These are phyloP conservation scores for Mycena metata DNA, from an alignment of 768 basidiomycete genomes.

Conservation along the genomic window DNA sequence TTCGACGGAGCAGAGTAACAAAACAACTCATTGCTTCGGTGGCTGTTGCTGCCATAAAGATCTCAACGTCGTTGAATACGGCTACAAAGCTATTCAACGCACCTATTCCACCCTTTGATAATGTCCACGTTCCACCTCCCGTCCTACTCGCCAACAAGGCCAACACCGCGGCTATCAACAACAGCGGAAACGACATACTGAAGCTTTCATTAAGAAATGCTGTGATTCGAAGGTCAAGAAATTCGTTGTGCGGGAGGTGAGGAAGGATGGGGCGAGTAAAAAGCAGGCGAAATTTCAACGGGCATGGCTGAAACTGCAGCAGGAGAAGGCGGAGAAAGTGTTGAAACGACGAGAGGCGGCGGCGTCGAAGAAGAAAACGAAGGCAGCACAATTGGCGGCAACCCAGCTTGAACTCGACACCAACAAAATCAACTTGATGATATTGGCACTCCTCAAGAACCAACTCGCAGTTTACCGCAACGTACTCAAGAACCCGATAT, in stretches of 20 bases:
- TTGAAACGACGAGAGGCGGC: background rate
- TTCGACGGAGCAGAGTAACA: background rate
- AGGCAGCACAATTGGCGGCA: background rate
- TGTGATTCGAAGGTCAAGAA: background rate
- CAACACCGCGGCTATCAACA: conserved; percentile 40
- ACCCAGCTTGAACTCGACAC: background rate
- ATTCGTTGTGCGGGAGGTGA: background rate
- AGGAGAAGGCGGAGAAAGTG: background rate
- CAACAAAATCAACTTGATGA: too few relatives aligned
- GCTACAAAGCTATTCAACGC: conserved; percentile 7
- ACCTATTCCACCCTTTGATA: conserved; percentile 6
- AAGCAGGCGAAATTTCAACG: background rate
- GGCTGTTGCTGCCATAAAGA: conserved; percentile 51
- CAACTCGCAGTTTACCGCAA: too few relatives aligned
- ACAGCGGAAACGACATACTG: conserved; percentile 20
- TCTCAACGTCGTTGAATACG: conserved; percentile 45
- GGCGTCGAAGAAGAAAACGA: background rate
- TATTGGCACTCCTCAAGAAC: too few relatives aligned
- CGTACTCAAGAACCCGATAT: background rate
- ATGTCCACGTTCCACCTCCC: conserved; percentile 30
- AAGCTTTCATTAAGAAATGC: conserved; percentile 9
- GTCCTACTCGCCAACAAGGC: conserved; percentile 44
- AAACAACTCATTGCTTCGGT: conserved; percentile 40
- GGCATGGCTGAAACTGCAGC: background rate
- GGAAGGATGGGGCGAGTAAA: background rate